Evolutionary conservation across 768 basidiomycete genomes (phyloP).

Genomic region (Pholiota microspora): DNA sequence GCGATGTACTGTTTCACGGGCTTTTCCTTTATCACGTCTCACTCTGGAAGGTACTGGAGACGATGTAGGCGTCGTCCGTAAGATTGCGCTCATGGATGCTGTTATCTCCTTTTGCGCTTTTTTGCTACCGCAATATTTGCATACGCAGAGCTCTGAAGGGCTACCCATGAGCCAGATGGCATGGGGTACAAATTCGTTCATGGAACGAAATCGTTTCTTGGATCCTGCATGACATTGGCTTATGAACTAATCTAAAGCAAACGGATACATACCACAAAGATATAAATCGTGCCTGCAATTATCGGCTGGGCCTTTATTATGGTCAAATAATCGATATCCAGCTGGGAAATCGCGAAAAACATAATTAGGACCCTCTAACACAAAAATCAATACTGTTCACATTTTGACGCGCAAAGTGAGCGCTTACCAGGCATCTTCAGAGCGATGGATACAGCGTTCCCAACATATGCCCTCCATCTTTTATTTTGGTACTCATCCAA

Average conservation of each 20-base stretch:
- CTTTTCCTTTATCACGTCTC: slow-evolving; percentile 25
- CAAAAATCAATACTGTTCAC: slow-evolving; percentile 1
- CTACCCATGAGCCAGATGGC: slow-evolving; percentile 76
- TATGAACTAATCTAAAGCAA: not conserved
- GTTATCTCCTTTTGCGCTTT: slow-evolving; percentile 70
- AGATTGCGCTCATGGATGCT: slow-evolving; percentile 42
- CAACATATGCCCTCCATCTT: slow-evolving; percentile 55
- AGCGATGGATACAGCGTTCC: slow-evolving; percentile 37
- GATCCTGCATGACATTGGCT: slow-evolving; percentile 32
- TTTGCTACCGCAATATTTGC: slow-evolving; percentile 79
- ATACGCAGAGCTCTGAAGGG: slow-evolving; percentile 52
- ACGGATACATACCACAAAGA: slow-evolving; percentile 54
- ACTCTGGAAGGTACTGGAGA: slow-evolving; percentile 19
- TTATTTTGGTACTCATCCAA: slow-evolving; percentile 49
- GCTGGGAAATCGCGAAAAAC: slow-evolving; percentile 64
- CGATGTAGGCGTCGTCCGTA: slow-evolving; percentile 21
- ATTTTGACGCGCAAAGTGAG: not conserved
- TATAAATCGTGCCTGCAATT: slow-evolving; percentile 71
- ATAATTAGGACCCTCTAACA: slow-evolving; percentile 50
- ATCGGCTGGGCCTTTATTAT: slow-evolving; percentile 59
- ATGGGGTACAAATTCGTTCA: slow-evolving; percentile 85
- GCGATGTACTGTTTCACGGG: slow-evolving; percentile 14
- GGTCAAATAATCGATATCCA: slow-evolving; percentile 72
- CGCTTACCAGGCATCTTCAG: slow-evolving; percentile 51
- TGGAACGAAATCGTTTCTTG: slow-evolving; percentile 63